Evolutionary conservation across 352 stramenopile genomes (phyloP), one percentile per base, ranked within the genome.

Genomic region (Phytophthora rubi): DNA sequence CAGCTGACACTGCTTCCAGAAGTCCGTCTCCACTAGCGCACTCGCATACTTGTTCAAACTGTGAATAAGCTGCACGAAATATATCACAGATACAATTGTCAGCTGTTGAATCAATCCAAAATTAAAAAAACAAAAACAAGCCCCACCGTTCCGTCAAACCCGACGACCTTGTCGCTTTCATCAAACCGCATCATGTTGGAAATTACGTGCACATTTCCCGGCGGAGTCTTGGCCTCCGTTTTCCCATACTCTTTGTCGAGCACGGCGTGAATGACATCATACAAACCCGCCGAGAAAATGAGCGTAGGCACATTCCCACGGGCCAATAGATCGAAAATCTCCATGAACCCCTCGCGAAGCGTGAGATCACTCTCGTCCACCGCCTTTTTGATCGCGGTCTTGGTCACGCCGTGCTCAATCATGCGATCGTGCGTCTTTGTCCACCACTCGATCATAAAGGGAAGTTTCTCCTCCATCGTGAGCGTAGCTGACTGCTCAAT

Each of bases 141-240:
- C 16, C 23, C 73, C 65, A 86, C 77, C 65, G 76, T 89, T 55
- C 84, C 84, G 9, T 88, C 58, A 48, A 90, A 92, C 2, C 70
- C 82, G 5, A 78, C 52, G 49, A 86, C 52, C 23, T 68, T 68
- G 6, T 78, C 85, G 16, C 62, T 58, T 15, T 79, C 71, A 32
- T 93, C 77, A 59, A 93, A 95, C 13, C 49, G 53, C 85, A 95
- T 95, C 70, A 95, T 88, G 71, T 95, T 95, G 62, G 85, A 92
- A 28, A 95, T 67, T 4, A 95, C 84, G 68, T 95, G 88, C 21
- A 95, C 73, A 58, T 95, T 95, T 18, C 63, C 66, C 2, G 79
- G 79, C 3, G 76, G 65, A 4, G 33, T 76, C 12, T 77, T 66
- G 4, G 37, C 53, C 28, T 51, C 9, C 8, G 71, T 79, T 54